phyloP scores from a whole-genome alignment of 179 eudicot genomes.

The Silene vulgaris region DNA sequence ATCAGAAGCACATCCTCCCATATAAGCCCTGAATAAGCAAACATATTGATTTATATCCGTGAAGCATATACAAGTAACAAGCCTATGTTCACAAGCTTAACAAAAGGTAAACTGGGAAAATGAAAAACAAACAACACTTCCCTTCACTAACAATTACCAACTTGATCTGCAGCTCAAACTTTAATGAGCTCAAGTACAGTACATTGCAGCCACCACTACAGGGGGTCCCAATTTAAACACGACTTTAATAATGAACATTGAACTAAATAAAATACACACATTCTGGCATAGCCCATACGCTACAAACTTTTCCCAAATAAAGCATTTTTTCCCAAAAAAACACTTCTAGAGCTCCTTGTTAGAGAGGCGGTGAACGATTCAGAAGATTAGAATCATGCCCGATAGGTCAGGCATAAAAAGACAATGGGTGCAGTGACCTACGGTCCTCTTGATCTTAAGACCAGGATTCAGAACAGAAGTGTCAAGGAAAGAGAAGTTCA shows the following conservation, averaged over 20 bases:
- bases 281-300: background rate
- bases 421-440: constrained; percentile 4
- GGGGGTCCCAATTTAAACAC: background rate
- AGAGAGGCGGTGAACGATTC: constrained; percentile 4
- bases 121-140: background rate
- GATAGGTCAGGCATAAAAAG: constrained; percentile 1
- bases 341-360: background rate
- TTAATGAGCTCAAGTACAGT: background rate
- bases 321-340: background rate
- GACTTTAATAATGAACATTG: background rate
- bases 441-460: background rate
- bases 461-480: constrained; percentile 2
- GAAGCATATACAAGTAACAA: background rate
- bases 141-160: background rate
- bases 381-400: background rate
- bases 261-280: background rate
- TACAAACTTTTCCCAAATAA: background rate
- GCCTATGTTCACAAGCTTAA: background rate
- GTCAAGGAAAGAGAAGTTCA: background rate
- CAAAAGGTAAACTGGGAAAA: background rate
- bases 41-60: background rate
- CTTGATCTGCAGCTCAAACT: constrained; percentile 5
- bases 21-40: constrained; percentile 53
- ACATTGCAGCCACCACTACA: background rate
- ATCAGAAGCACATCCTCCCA: constrained; percentile 88